phyloP scores from a whole-genome alignment of 1,284 basidiomycete genomes.

The Austroboletus novae-zelandiae region DNA sequence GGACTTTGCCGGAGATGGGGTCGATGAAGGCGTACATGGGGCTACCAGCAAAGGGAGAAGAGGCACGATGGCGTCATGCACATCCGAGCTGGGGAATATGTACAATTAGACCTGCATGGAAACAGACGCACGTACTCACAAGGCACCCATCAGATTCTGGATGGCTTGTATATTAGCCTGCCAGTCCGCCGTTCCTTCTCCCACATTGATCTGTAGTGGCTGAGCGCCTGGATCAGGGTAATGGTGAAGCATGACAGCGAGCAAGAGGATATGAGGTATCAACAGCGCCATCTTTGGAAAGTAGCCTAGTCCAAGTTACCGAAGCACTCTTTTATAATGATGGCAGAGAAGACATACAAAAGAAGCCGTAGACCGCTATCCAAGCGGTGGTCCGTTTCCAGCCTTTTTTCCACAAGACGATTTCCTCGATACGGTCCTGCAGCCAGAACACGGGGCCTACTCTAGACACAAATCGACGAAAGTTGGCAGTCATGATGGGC shows the following conservation, averaged over 20 bases:
- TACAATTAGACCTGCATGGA: not conserved
- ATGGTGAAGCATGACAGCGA: conserved; percentile 55
- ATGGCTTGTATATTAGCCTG: conserved; percentile 76
- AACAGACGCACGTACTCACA: conserved; percentile 41
- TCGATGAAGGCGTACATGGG: conserved; percentile 5
- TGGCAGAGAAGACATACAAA: conserved; percentile 50
- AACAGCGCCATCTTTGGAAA: conserved; percentile 64
- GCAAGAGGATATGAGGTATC: conserved; percentile 56
- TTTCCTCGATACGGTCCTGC: conserved; percentile 73
- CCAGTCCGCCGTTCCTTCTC: conserved; percentile 66
- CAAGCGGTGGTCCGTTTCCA: conserved; percentile 64
- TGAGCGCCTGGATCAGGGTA: conserved; percentile 44
- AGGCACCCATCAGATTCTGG: conserved; percentile 77
- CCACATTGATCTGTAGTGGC: conserved; percentile 36
- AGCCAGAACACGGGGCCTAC: conserved; percentile 74
- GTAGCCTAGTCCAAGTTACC: conserved; percentile 44
- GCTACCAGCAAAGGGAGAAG: conserved; percentile 38
- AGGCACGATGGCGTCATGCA: conserved; percentile 37
- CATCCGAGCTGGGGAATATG: conserved; percentile 44
- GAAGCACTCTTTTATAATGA: not conserved
- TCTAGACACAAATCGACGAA: conserved; percentile 66
- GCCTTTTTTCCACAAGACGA: conserved; percentile 69
- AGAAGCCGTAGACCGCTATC: conserved; percentile 65
- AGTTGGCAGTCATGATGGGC: conserved; percentile 69
- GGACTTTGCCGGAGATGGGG: not conserved